phyloP scores from a whole-genome alignment of 306 rosid species.

The Fragaria ananassa region DNA sequence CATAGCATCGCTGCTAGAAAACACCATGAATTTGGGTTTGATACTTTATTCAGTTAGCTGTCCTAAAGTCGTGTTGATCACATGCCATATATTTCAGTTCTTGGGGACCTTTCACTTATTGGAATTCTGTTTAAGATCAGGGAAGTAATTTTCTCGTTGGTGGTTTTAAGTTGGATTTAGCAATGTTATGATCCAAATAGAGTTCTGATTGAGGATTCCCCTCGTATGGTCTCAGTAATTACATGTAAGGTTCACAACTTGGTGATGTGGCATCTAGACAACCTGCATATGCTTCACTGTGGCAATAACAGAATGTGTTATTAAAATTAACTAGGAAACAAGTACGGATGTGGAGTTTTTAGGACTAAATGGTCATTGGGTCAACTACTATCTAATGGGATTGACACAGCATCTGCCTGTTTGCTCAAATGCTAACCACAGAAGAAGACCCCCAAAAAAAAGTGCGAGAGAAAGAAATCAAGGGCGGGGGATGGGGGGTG shows the following conservation, averaged over 20 bases:
- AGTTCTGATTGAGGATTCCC: constrained; percentile 15
- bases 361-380: background rate
- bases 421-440: background rate
- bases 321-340: background rate
- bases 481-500: background rate
- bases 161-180: constrained; percentile 25
- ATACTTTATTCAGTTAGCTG: constrained; percentile 7
- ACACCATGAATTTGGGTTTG: constrained; percentile 8
- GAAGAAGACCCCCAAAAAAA: background rate
- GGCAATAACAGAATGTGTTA: background rate
- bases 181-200: constrained; percentile 18
- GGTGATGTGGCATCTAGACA: constrained; percentile 16
- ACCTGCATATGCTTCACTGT: background rate
- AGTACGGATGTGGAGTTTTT: background rate
- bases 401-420: background rate
- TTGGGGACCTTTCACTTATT: constrained; percentile 11
- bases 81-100: background rate
- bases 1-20: background rate
- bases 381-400: background rate
- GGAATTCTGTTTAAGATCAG: constrained; percentile 10
- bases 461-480: background rate
- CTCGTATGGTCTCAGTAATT: constrained; percentile 15
- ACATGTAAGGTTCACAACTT: constrained; percentile 18
- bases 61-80: constrained; percentile 15
- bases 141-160: constrained; percentile 6